phyloP scores from a whole-genome alignment of 2,329 filamentous ascomycete genomes.

The Aspergillus brunneoviolaceus region DNA sequence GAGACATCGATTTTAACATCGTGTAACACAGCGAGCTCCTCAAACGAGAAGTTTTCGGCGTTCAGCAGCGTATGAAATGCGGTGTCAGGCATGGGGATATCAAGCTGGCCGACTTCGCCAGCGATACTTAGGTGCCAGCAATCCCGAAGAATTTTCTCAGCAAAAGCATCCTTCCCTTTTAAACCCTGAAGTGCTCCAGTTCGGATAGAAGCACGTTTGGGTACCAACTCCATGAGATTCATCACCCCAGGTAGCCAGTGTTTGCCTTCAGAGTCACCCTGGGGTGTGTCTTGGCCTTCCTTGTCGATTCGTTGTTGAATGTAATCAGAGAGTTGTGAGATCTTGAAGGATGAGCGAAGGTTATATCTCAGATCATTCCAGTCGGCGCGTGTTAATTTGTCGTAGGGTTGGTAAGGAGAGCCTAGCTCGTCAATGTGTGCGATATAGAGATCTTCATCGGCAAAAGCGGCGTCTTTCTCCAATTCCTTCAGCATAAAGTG shows the following conservation, averaged over 20 bases:
- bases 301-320: slow-evolving; percentile 10
- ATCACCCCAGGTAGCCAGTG: slow-evolving; percentile 34
- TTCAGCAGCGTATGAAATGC: slow-evolving; percentile 33
- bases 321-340: slow-evolving; percentile 34
- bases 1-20: slow-evolving; percentile 39
- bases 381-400: slow-evolving; percentile 27
- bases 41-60: slow-evolving; percentile 37
- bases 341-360: slow-evolving; percentile 36
- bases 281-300: neutral
- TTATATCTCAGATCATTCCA: slow-evolving; percentile 33
- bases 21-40: slow-evolving; percentile 36
- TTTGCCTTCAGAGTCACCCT: neutral
- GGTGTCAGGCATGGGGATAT: slow-evolving; percentile 31
- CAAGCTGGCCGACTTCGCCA: slow-evolving; percentile 38
- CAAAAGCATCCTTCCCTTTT: slow-evolving; percentile 33
- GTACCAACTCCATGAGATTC: neutral
- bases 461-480: slow-evolving; percentile 19
- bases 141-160: slow-evolving; percentile 39
- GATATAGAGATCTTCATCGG: slow-evolving; percentile 18
- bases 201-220: slow-evolving; percentile 20
- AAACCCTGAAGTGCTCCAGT: slow-evolving; percentile 22
- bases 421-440: slow-evolving; percentile 32
- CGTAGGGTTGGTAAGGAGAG: slow-evolving; percentile 20
- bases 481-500: slow-evolving; percentile 30
- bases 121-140: slow-evolving; percentile 39